phyloP scores from a whole-genome alignment of 352 stramenopile species.

The Thraustochytrium sp. region DNA sequence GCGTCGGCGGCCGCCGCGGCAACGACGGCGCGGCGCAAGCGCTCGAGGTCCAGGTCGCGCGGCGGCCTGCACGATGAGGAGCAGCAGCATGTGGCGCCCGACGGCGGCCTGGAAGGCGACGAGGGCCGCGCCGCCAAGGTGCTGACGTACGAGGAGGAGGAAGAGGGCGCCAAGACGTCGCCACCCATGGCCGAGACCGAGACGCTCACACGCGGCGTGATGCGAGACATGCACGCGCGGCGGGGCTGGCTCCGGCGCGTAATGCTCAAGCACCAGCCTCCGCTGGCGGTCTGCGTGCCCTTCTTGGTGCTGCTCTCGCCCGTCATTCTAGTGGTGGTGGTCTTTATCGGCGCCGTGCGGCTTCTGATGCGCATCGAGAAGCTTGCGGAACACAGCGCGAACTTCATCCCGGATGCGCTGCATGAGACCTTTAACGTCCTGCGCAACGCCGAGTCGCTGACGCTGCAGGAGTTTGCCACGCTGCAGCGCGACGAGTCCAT shows the following conservation, averaged over 20 bases:
- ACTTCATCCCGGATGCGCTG: background rate
- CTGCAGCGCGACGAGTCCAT: background rate
- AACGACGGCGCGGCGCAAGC: too few relatives aligned
- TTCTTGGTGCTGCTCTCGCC: background rate
- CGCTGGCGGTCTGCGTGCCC: background rate
- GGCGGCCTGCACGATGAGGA: too few relatives aligned
- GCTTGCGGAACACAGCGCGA: background rate
- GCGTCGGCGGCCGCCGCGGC: too few relatives aligned
- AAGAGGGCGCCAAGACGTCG: too few relatives aligned
- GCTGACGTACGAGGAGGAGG: too few relatives aligned
- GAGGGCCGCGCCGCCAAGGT: too few relatives aligned
- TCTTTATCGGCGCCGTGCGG: too few relatives aligned
- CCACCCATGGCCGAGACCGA: too few relatives aligned
- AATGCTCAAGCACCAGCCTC: background rate
- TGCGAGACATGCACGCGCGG: background rate
- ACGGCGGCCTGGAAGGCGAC: too few relatives aligned
- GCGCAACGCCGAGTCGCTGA: background rate
- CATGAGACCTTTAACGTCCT: background rate
- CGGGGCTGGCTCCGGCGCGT: background rate
- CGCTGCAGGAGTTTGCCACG: conserved; percentile 2
- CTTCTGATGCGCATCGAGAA: background rate
- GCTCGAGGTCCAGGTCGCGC: too few relatives aligned
- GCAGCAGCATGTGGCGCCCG: too few relatives aligned
- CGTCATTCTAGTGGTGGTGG: background rate
- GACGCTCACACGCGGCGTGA: too few relatives aligned